Base-by-base conservation (phyloP, 305 asterid genomes). In the Fraxinus paxiana region DNA sequence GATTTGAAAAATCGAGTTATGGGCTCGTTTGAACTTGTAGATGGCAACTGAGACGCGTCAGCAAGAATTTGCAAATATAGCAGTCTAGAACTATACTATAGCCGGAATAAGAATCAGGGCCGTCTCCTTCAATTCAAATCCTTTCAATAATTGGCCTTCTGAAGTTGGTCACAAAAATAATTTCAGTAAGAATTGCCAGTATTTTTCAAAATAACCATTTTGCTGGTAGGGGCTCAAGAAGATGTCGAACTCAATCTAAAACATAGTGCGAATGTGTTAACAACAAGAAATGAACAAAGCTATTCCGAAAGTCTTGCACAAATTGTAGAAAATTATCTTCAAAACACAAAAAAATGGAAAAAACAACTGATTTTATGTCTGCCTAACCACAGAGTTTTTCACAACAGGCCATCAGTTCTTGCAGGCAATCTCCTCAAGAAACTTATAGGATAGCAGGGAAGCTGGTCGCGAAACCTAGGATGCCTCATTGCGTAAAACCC, bases 381-480 rank as follows among this genome's bases (percentile, higher is more conserved):
- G 71, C 71, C 71, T 61, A 20, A 20, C n/a, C 71, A 35, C 43
- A 34, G 26, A 33, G 24, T 33, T 30, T 72, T 72, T 93, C 96
- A 94, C 46, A 94, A 80, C 87, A 94, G 84, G 87, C 90, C 51
- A 82, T 94, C 97, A 46, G 95, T 87, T 83, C 83, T 91, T 3
- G 98, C 93, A 38, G 98, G 97, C 89, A 94, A 73, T 86, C 98
- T 90, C 89, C 97, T 87, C 88, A 94, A 88, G 90, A 92, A 92
- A 79, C 88, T 94, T 82, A 88, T 75, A 6, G 94, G 90, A 51
- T 59, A 77, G 5, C 91, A 88, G 0, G 98, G 98, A n/a, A 91
- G 84, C 33, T 76, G 84, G 48, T 90, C 86, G 0, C 97, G 87
- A 26, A 92, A 89, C 87, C 83, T 88, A 4, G 97, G 98, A 83